These are phyloP conservation scores for Mycena citricolor DNA, from an alignment of 1,284 basidiomycete genomes.

Conservation along the genomic window DNA sequence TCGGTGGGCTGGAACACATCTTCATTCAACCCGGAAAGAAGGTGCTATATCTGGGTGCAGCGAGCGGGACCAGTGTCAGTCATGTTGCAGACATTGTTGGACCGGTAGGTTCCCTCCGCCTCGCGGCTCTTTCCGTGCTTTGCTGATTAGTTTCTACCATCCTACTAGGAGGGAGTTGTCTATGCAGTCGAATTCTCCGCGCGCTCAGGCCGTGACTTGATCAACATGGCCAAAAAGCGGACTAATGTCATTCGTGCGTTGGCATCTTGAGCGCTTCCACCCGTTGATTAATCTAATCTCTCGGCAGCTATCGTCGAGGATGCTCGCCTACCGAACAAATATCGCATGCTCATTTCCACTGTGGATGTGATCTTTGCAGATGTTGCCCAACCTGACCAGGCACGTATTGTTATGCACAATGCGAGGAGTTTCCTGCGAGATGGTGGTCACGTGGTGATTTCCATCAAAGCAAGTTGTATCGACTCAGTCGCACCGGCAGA, in stretches of 20 bases:
- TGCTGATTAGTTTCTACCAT: constrained; percentile 16
- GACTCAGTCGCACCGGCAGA: constrained; percentile 93
- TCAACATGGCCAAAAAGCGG: constrained; percentile 99
- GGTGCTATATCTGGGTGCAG: constrained; percentile 97
- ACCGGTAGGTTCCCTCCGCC: constrained; percentile 57
- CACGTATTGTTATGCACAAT: constrained; percentile 91
- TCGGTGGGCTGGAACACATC: constrained; percentile 94
- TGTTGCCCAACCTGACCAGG: constrained; percentile 98
- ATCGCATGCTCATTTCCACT: constrained; percentile 91
- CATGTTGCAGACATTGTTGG: constrained; percentile 99
- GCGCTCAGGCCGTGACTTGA: constrained; percentile 95
- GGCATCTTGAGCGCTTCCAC: background rate
- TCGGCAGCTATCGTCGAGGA: constrained; percentile 93
- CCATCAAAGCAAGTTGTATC: constrained; percentile 99
- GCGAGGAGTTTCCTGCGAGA: constrained; percentile 97
- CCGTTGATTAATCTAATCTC: constrained; percentile 10
- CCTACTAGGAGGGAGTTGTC: constrained; percentile 93
- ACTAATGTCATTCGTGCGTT: constrained; percentile 96
- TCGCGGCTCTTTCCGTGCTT: constrained; percentile 17
- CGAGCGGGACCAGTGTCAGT: constrained; percentile 94
- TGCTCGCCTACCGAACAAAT: constrained; percentile 92
- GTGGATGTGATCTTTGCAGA: constrained; percentile 98
- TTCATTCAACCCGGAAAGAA: constrained; percentile 94
- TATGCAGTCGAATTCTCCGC: constrained; percentile 99
- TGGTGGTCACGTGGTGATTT: constrained; percentile 90